Percentiles rank a stretch among this genome's conserved stretches.
Evolutionary conservation across 192 early-diverging fungal genomes (phyloP).

Genomic region (Coemansia javaensis): DNA sequence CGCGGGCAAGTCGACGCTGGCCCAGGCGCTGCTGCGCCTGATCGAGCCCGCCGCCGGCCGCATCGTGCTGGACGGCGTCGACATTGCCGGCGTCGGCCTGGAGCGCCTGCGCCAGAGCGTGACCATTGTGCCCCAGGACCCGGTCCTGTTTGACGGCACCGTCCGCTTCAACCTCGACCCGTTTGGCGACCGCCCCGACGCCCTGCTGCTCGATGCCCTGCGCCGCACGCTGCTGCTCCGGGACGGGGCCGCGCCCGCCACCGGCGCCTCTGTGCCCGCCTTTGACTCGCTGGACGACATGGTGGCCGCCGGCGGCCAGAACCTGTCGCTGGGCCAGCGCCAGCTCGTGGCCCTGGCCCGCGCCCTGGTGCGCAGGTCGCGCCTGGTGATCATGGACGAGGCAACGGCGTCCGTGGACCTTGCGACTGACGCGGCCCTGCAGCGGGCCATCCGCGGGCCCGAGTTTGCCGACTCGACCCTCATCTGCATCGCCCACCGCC

Average conservation of each 20-base stretch:
- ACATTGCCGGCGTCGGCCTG: constrained; percentile 65
- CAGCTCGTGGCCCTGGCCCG: too few species aligned
- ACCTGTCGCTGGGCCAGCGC: too few species aligned
- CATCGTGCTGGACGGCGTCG: constrained; percentile 70
- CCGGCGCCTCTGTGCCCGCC: too few species aligned
- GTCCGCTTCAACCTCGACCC: constrained; percentile 85
- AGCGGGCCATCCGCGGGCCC: too few species aligned
- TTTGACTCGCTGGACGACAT: too few species aligned
- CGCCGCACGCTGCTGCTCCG: too few species aligned
- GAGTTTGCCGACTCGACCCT: constrained; percentile 60
- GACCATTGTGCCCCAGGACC: constrained; percentile 86
- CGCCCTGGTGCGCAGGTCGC: too few species aligned
- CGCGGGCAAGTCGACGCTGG: constrained; percentile 66
- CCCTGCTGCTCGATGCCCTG: too few species aligned
- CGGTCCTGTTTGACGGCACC: constrained; percentile 67
- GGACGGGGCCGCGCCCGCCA: too few species aligned
- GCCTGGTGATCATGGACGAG: too few species aligned
- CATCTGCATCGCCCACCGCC: constrained; percentile 66
- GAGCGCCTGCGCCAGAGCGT: constrained; percentile 68
- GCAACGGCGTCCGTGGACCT: constrained; percentile 71
- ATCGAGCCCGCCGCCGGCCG: constrained; percentile 59
- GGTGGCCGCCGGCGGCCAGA: too few species aligned
- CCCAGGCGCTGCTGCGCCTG: constrained; percentile 65
- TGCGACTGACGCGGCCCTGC: constrained; percentile 71
- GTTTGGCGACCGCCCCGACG: constrained; percentile 64